Evolutionary conservation across 768 basidiomycete species (phyloP), one percentile per base, ranked within the genome.

Genomic region (Agaricus bisporus): DNA sequence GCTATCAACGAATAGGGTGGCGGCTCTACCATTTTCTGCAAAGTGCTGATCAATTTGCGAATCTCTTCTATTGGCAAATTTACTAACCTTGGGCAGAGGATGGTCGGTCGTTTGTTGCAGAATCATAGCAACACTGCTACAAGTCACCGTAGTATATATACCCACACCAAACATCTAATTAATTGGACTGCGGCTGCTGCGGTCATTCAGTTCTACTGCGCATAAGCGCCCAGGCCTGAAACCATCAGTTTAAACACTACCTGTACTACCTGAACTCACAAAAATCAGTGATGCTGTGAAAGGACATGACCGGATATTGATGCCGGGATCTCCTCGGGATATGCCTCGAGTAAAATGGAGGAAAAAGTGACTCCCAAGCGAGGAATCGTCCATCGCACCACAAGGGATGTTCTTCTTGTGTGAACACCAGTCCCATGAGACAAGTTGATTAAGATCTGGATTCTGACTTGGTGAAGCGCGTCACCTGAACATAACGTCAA

Each of bases 231-330:
- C 12, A 32, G 25, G n/a, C 42, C 41, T 12, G 22, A 22, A 1
- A 22, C 22, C 22, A 22, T 22, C 22, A 22, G 22, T 22, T 4
- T 4, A 22, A 22, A 4, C 22, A 22, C 22, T 22, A 4, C 42
- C 12, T 9, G 17, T 4, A 22, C 22, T 22, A 4, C 42, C 12
- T 9, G 17, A 47, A 39, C 54, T 47, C 41, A 9, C 20, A 25
- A 37, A 25, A 36, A 25, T 5, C 38, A 3, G 48, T 55, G 32
- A 32, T 32, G 32, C 11, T 11, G 32, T 58, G 8, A 65, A 68
- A 64, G 74, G 79, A 79, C 81, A 80, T 82, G 72, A 75, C 80
- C 75, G 81, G 81, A 81, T 82, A 82, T 83, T 82, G 82, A 85
- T 84, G 82, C 81, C 81, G 75, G 81, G 80, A 83, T 83, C 82